These are phyloP conservation scores for Ulota crispa DNA, from an alignment of 225 moss, liverwort and hornwort genomes.

Conservation along the genomic window DNA sequence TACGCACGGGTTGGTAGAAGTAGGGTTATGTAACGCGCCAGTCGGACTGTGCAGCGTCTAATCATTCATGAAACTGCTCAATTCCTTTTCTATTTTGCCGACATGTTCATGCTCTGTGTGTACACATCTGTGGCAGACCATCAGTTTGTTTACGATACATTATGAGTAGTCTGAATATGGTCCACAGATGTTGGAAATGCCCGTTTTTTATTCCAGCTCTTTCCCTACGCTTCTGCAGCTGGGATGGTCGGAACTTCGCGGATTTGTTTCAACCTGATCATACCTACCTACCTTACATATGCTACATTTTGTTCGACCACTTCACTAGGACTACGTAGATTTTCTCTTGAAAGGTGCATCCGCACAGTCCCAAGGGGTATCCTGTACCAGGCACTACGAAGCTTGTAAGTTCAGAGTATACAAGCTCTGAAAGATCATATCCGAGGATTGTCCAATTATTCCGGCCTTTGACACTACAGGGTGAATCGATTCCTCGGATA, in stretches of 20 bases:
- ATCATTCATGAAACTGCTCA: background rate
- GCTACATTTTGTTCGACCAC: constrained; percentile 14
- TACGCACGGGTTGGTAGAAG: background rate
- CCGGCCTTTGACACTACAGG: constrained; percentile 9
- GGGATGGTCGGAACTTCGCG: constrained; percentile 45
- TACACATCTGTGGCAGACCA: background rate
- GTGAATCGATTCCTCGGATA: constrained; percentile 35
- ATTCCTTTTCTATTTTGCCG: background rate
- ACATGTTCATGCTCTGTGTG: background rate
- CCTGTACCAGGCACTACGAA: constrained; percentile 10
- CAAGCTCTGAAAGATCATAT: constrained; percentile 38
- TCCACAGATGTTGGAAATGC: background rate
- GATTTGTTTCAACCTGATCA: constrained; percentile 15
- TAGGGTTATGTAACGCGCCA: background rate
- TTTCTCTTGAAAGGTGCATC: constrained; percentile 9
- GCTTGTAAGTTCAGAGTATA: constrained; percentile 9
- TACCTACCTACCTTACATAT: constrained; percentile 27
- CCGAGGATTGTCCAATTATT: constrained; percentile 33
- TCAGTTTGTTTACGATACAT: background rate
- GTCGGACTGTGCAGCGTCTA: background rate
- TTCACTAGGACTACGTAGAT: constrained; percentile 18
- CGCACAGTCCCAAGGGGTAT: background rate
- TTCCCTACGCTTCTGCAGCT: constrained; percentile 42
- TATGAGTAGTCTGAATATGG: background rate
- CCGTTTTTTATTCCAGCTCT: constrained; percentile 48